A percentile compares a stretch with the other conserved stretches of the same genome.
phyloP scores from a whole-genome alignment of 163 green algal species.

The Scenedesmus sp. region DNA sequence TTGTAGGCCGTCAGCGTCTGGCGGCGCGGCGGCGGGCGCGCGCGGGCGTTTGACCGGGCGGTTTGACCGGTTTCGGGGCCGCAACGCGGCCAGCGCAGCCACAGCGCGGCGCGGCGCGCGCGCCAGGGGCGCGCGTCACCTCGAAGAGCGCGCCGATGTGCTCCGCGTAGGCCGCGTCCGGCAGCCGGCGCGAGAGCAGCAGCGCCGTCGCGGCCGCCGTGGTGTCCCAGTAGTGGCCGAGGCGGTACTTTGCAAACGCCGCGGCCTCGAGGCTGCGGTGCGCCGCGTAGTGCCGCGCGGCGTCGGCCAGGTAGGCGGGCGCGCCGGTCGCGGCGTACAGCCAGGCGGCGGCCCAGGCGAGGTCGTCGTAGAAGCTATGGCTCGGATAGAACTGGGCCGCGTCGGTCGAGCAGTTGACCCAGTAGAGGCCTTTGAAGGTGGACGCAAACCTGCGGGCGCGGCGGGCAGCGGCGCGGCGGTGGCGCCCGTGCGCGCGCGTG shows the following conservation, averaged over 20 bases:
- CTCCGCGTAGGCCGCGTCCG: not conserved
- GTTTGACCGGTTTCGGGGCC: no score
- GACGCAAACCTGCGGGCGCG: conserved; percentile 3
- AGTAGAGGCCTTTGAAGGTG: conserved; percentile 13
- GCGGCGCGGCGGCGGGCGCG: not conserved
- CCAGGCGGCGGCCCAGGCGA: conserved; percentile 61
- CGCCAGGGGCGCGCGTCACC: no score
- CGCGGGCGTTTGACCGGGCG: no score
- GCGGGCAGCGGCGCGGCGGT: no score
- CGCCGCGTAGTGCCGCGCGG: not conserved
- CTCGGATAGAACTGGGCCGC: conserved; percentile 32
- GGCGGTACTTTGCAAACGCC: not conserved
- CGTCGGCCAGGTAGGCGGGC: conserved; percentile 43
- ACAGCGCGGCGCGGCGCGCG: no score
- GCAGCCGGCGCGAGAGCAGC: conserved; percentile 6
- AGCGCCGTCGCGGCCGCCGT: not conserved
- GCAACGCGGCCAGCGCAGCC: no score
- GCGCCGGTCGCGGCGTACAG: conserved; percentile 52
- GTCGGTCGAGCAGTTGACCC: conserved; percentile 9
- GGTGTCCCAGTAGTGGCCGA: not conserved
- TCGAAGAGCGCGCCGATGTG: not conserved
- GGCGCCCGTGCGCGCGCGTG: no score
- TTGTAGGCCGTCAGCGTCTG: not conserved
- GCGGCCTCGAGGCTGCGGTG: conserved; percentile 6
- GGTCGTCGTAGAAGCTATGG: conserved; percentile 50